Conservation (phyloP, 331 rosid species). For the Saraca asoca region DNA sequence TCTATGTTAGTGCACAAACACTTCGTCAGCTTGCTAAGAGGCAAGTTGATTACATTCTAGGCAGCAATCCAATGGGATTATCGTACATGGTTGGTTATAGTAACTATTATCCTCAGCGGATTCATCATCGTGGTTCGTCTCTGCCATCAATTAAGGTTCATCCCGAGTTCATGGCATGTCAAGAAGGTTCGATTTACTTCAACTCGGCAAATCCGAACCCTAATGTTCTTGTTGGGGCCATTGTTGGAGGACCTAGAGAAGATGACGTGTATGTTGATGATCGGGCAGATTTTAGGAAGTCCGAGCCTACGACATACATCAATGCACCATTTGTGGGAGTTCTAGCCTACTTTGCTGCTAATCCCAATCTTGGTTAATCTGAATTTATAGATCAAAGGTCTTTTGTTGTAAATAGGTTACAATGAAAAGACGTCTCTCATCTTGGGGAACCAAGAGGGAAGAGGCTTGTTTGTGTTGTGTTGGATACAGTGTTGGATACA, state of each 20-base stretch:
- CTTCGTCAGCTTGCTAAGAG: conserved; percentile 36
- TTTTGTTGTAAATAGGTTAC: conserved; percentile 15
- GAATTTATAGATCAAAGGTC: background rate
- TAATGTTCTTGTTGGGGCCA: conserved; percentile 47
- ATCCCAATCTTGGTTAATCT: no score
- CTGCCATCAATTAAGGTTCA: conserved; percentile 36
- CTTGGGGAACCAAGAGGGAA: conserved; percentile 37
- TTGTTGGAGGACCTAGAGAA: conserved; percentile 57
- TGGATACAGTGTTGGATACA: no score
- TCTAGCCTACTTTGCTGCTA: conserved; percentile 39
- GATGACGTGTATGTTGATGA: conserved; percentile 35
- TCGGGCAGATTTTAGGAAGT: background rate
- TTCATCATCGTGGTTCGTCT: conserved; percentile 58
- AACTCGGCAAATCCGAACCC: conserved; percentile 33
- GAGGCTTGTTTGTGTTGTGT: conserved; percentile 24
- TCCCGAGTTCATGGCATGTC: conserved; percentile 38
- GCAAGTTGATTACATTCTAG: conserved; percentile 57
- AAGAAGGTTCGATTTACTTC: conserved; percentile 39
- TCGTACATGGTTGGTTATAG: conserved; percentile 74
- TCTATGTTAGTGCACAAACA: background rate
- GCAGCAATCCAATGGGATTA: conserved; percentile 58
- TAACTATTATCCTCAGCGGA: conserved; percentile 38
- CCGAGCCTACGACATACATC: conserved; percentile 45
- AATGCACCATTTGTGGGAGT: conserved; percentile 51
- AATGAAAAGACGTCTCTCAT: conserved; percentile 28